Evolutionary conservation across 208 protist species (phyloP).

Genomic region (Trypanosoma cruzi): DNA sequence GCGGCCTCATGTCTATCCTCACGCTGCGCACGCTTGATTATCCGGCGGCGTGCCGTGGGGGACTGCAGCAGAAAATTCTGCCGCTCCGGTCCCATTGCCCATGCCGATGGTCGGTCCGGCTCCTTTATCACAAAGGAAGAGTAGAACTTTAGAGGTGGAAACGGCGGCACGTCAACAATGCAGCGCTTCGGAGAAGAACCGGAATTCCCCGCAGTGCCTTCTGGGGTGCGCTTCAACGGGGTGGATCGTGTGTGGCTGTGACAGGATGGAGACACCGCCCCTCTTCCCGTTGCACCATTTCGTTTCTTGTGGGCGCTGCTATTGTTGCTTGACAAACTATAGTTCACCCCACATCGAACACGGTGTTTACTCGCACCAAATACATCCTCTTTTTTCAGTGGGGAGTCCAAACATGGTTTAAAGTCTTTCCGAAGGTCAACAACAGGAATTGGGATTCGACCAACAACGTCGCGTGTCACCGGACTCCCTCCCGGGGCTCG

Average conservation of each 20-base stretch:
- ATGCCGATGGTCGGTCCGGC: constrained; percentile 65
- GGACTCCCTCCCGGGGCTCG: background rate
- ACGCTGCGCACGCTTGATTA: background rate
- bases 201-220: background rate
- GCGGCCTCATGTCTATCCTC: background rate
- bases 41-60: constrained; percentile 6
- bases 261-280: background rate
- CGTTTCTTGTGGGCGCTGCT: background rate
- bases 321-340: background rate
- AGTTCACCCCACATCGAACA: constrained; percentile 33
- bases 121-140: constrained; percentile 62
- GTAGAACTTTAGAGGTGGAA: constrained; percentile 49
- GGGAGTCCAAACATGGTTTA: constrained; percentile 41
- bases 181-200: background rate
- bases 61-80: constrained; percentile 16
- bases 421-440: constrained; percentile 66
- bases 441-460: constrained; percentile 35
- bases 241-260: background rate
- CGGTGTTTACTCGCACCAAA: constrained; percentile 28
- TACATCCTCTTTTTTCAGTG: constrained; percentile 34
- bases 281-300: background rate
- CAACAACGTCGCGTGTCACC: background rate
- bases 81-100: constrained; percentile 57
- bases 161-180: constrained; percentile 31
- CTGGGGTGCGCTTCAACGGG: background rate